Percentiles rank a stretch among this genome's conserved stretches.
phyloP scores from a whole-genome alignment of 108 stramenopile genomes.

The Skeletonema tropicum region DNA sequence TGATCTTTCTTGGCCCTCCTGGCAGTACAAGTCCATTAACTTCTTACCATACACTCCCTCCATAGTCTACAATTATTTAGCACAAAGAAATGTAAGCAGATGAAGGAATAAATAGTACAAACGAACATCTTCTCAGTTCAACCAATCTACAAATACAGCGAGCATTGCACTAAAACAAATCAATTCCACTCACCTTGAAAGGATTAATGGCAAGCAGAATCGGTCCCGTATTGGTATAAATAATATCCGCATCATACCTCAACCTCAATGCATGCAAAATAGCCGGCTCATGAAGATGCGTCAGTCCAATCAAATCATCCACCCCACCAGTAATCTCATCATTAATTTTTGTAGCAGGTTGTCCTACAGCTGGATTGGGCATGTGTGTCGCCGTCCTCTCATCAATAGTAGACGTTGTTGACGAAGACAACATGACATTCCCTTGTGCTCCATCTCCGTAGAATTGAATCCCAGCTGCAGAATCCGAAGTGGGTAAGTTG shows the following conservation, averaged over 20 bases:
- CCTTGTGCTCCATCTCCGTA: neutral
- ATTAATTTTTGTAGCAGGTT: constrained; percentile 32
- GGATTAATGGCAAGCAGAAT: constrained; percentile 65
- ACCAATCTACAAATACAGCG: neutral
- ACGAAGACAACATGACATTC: constrained; percentile 1
- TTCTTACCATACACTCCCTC: constrained; percentile 41
- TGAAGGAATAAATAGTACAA: neutral
- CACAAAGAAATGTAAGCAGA: neutral
- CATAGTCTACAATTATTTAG: constrained; percentile 18
- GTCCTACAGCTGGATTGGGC: constrained; percentile 10
- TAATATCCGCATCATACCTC: constrained; percentile 52
- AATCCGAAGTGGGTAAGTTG: constrained; percentile 31
- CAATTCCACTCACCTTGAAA: constrained; percentile 40
- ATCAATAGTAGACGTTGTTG: neutral
- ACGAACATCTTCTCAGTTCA: neutral
- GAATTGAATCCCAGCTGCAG: constrained; percentile 13
- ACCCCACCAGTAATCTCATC: constrained; percentile 41
- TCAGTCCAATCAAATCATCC: constrained; percentile 59
- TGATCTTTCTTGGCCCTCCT: constrained; percentile 31
- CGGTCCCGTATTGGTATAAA: constrained; percentile 65
- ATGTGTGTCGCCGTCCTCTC: neutral
- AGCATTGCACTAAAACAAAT: neutral
- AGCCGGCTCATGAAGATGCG: constrained; percentile 58
- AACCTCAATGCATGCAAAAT: constrained; percentile 59
- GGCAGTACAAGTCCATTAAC: constrained; percentile 45